A percentile compares a stretch with the other conserved stretches of the same genome.
Conservation (phyloP, 1,284 basidiomycete species). For the Cystobasidium slooffiae region DNA sequence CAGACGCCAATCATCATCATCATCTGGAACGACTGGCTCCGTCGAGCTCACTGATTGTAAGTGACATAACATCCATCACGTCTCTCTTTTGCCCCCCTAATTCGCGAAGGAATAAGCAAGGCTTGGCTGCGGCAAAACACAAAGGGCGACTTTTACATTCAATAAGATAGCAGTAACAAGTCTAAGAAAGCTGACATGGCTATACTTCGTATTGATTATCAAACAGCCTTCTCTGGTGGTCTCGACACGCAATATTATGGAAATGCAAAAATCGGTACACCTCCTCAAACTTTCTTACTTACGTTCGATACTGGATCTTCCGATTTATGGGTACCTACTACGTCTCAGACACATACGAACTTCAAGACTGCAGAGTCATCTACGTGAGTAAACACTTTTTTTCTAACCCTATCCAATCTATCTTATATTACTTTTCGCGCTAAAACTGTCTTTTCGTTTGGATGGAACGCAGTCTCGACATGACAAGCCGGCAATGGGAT, state of each 20-base stretch:
- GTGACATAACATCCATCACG: background rate
- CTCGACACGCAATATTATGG: conserved; percentile 44
- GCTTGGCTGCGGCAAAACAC: background rate
- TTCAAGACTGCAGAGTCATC: conserved; percentile 50
- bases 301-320: conserved; percentile 52
- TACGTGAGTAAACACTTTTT: conserved; percentile 44
- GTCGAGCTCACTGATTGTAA: conserved; percentile 43
- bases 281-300: conserved; percentile 47
- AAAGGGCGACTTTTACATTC: background rate
- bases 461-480: conserved; percentile 7
- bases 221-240: conserved; percentile 42
- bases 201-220: background rate
- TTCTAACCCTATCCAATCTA: background rate
- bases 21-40: conserved; percentile 7
- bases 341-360: conserved; percentile 50
- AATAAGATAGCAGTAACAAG: background rate
- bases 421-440: background rate
- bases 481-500: conserved; percentile 18
- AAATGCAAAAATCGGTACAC: conserved; percentile 48
- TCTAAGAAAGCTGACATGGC: background rate
- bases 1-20: conserved; percentile 3
- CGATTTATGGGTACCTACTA: conserved; percentile 54
- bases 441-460: background rate
- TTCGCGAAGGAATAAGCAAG: background rate
- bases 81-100: conserved; percentile 5